Conservation (phyloP, 768 basidiomycete species). For the Tremella mesenterica region DNA sequence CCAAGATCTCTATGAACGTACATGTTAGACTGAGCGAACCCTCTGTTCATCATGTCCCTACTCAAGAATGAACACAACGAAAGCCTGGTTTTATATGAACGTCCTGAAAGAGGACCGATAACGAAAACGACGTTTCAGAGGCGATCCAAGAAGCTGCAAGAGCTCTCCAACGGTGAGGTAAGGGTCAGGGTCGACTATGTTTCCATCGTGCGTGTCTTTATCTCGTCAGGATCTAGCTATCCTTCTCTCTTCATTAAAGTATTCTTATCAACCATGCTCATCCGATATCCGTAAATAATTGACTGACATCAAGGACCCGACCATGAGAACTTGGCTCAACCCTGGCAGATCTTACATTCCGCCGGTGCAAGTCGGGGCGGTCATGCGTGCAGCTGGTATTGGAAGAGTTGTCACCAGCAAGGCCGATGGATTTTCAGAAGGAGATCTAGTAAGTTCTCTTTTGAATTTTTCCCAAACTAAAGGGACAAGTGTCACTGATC, state of each 20-base stretch:
- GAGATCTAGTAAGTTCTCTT: constrained; percentile 56
- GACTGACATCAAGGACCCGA: constrained; percentile 61
- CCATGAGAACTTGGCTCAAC: constrained; percentile 71
- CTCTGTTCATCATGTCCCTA: constrained; percentile 5
- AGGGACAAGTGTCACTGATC: neutral
- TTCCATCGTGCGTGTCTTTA: constrained; percentile 26
- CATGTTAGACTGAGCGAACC: neutral
- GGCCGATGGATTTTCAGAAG: constrained; percentile 54
- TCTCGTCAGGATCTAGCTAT: neutral
- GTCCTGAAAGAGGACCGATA: constrained; percentile 61
- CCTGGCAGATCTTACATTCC: constrained; percentile 53
- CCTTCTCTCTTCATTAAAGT: neutral
- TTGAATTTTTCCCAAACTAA: neutral
- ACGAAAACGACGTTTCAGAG: constrained; percentile 62
- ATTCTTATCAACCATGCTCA: neutral
- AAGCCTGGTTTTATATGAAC: constrained; percentile 60
- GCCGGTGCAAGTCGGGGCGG: constrained; percentile 56
- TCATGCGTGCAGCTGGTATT: constrained; percentile 65
- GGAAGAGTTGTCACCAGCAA: constrained; percentile 58
- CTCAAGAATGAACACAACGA: constrained; percentile 21
- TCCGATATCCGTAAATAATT: neutral
- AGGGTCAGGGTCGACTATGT: constrained; percentile 72
- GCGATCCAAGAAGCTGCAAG: constrained; percentile 31
- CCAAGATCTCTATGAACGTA: neutral
- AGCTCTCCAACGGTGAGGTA: constrained; percentile 49